Evolutionary conservation across 148 eudicot species (phyloP).

Genomic region (Agrostemma githago): DNA sequence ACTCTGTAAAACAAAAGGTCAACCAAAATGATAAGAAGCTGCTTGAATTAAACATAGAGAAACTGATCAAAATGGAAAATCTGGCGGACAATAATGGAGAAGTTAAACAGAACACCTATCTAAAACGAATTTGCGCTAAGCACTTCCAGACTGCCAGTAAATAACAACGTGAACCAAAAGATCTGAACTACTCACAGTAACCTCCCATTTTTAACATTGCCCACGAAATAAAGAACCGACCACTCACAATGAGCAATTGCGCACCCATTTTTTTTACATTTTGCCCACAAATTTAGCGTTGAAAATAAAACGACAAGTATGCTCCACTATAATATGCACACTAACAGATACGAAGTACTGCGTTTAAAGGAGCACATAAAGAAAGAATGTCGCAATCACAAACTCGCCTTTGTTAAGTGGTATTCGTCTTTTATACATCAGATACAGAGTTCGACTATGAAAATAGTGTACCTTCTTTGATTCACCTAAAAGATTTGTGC

Average conservation of each 20-base stretch:
- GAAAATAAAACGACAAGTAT: not conserved
- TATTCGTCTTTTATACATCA: not conserved
- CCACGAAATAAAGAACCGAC: not conserved
- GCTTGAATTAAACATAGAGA: not conserved
- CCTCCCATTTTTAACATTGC: not conserved
- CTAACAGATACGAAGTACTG: not conserved
- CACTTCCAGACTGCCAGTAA: not conserved
- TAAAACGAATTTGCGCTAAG: not conserved
- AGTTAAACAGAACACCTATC: not conserved
- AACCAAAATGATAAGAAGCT: not conserved
- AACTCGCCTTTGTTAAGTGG: not conserved
- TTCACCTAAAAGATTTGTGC: constrained; percentile 70
- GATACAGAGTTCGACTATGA: constrained; percentile 4
- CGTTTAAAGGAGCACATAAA: not conserved
- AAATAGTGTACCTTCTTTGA: constrained; percentile 57
- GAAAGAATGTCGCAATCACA: not conserved
- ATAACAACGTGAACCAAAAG: not conserved
- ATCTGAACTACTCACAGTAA: not conserved
- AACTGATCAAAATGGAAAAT: not conserved
- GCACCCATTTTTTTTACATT: not conserved
- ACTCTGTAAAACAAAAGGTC: constrained; percentile 49
- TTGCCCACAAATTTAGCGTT: not conserved
- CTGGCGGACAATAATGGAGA: not conserved
- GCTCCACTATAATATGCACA: constrained; percentile 2
- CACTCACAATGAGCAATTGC: not conserved